Evolutionary conservation across 495 filamentous ascomycete genomes (phyloP), one percentile per base, ranked within the genome.

Genomic region (Neurospora sp.): DNA sequence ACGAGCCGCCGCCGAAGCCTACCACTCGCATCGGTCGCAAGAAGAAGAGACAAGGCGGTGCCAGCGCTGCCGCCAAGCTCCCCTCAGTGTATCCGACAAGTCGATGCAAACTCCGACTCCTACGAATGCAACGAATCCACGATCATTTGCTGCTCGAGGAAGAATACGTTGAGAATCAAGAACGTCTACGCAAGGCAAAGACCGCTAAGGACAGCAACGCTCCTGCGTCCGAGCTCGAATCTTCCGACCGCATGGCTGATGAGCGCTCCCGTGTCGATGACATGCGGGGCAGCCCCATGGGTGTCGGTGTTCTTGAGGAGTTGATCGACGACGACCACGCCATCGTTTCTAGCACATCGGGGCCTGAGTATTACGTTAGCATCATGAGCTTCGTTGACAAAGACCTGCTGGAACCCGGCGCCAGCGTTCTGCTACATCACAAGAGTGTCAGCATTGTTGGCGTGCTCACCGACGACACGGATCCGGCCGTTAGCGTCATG

Each of bases 351-450:
- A 97, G 93, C 81, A 95, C 96, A 5, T 98, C 96, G 14, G 96
- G 96, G 0, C 96, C 96, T 3, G 96, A 99, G 82, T 99, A 98
- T 86, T 99, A 99, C 81, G 96, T 99, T 74, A 97, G 94, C 70
- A 99, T 99, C 88, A 99, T 99, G 96, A 98, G 95, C 48, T 99
- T 99, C 78, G 96, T 99, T 46, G 96, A 99, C 85, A 99, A 99
- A 84, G 96, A 99, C 78, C 88, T 99, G 12, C 89, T 99, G 18
- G 96, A 99, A 82, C 96, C 96, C 6, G 96, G 96, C 71, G 94
- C 96, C 20, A 97, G 93, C 79, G 95, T 99, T 73, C 86, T 99
- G 39, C 86, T 99, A 69, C 96, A 99, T 79, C 96, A 99, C 83
- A 99, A 99, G 84, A 94, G 92, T 23, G 96, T 98, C 40, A 97